Conservation (phyloP, 2,329 filamentous ascomycete species). For the Helotiales sp. region DNA sequence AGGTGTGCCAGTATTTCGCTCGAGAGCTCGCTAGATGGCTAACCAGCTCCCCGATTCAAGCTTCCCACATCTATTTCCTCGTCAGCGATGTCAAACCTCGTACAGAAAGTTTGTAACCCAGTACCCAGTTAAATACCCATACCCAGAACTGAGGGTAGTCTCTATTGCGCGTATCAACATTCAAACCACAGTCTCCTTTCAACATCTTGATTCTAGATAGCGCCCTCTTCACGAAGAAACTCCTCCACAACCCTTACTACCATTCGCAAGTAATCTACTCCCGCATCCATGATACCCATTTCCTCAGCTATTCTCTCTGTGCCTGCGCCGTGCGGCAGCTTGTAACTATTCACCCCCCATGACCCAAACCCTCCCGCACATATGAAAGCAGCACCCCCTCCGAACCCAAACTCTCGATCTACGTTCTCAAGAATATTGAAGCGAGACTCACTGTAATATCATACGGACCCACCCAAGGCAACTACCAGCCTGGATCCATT, state of each 20-base stretch:
- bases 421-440: not conserved
- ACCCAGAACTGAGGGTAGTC: too few species aligned
- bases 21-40: too few species aligned
- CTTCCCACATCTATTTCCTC: too few species aligned
- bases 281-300: not conserved
- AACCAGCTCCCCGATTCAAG: too few species aligned
- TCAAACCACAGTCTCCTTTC: not conserved
- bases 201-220: not conserved
- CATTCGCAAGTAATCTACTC: not conserved
- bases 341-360: not conserved
- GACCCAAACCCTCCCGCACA: not conserved
- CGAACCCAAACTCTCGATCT: too few species aligned
- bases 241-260: not conserved
- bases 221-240: not conserved
- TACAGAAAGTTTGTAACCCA: not conserved
- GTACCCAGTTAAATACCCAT: too few species aligned
- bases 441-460: not conserved
- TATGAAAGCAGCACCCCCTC: not conserved
- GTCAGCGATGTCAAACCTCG: not conserved
- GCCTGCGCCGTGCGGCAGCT: not conserved
- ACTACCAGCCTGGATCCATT: too few species aligned
- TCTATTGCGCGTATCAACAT: not conserved
- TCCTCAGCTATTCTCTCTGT: not conserved
- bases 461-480: slow-evolving; percentile 6
- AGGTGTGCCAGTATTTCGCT: too few species aligned